Evolutionary conservation across 345 rosid species (phyloP).

Genomic region (Reutealis trisperma): DNA sequence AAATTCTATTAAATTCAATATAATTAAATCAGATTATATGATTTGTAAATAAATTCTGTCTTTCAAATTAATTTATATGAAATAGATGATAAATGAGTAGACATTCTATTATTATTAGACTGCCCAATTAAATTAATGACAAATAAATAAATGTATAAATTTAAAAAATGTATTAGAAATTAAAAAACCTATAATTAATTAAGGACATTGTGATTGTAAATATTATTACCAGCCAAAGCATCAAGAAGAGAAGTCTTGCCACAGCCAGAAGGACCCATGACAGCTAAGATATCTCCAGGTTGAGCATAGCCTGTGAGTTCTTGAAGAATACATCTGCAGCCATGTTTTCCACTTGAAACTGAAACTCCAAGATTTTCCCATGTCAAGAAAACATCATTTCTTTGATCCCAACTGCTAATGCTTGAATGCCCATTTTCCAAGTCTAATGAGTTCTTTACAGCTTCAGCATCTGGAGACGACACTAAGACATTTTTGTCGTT

Average conservation of each 20-base stretch:
- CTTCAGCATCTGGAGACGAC: neutral
- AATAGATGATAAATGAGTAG: no score
- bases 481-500: neutral
- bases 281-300: conserved; percentile 18
- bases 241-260: conserved; percentile 25
- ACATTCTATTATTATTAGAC: no score
- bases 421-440: neutral
- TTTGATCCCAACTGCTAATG: neutral
- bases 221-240: conserved; percentile 19
- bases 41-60: no score
- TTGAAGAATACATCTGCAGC: conserved; percentile 3
- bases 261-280: conserved; percentile 28
- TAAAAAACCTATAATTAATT: no score
- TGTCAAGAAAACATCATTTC: conserved; percentile 8
- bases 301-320: conserved; percentile 14
- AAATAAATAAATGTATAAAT: no score
- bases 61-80: no score
- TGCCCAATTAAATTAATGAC: no score
- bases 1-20: no score
- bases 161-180: no score
- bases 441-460: neutral
- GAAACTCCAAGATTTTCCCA: conserved; percentile 11
- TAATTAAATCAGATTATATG: no score
- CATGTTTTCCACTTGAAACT: conserved; percentile 2
- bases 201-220: no score